Evolutionary conservation across 2,329 filamentous ascomycete genomes (phyloP).

Genomic region (Kalaharituber pfeilii): DNA sequence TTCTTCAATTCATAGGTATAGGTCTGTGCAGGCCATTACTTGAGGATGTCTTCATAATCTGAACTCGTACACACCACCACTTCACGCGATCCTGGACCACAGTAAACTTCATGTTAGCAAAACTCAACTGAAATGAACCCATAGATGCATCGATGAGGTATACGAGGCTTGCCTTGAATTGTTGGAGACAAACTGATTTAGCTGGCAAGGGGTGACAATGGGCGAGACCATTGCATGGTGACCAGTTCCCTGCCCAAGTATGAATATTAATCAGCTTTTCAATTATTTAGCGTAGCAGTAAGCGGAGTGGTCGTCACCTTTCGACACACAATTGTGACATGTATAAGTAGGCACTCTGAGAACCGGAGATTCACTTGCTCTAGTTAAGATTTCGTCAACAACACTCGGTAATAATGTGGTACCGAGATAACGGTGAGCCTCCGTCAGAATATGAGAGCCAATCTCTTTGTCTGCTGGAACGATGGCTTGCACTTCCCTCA

Average conservation of each 20-base stretch:
- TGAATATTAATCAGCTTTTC: too few relatives aligned
- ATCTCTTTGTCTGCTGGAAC: background rate
- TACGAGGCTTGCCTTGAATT: background rate
- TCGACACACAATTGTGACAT: background rate
- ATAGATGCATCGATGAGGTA: too few relatives aligned
- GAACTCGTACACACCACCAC: too few relatives aligned
- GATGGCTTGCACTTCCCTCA: background rate
- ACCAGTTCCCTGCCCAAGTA: too few relatives aligned
- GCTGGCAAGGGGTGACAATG: background rate
- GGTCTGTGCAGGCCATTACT: background rate
- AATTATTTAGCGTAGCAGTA: too few relatives aligned
- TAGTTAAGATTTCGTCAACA: background rate
- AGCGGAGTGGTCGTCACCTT: too few relatives aligned
- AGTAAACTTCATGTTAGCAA: background rate
- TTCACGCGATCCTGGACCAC: background rate
- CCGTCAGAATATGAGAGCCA: background rate
- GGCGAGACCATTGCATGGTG: too few relatives aligned
- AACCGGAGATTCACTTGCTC: background rate
- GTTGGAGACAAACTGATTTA: background rate
- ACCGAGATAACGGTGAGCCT: background rate
- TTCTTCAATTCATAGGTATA: background rate
- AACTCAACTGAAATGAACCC: background rate
- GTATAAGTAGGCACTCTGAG: background rate
- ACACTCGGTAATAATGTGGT: background rate
- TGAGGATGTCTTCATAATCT: too few relatives aligned